Evolutionary conservation across 495 filamentous ascomycete species (phyloP).

Genomic region (Copromyces sp.): DNA sequence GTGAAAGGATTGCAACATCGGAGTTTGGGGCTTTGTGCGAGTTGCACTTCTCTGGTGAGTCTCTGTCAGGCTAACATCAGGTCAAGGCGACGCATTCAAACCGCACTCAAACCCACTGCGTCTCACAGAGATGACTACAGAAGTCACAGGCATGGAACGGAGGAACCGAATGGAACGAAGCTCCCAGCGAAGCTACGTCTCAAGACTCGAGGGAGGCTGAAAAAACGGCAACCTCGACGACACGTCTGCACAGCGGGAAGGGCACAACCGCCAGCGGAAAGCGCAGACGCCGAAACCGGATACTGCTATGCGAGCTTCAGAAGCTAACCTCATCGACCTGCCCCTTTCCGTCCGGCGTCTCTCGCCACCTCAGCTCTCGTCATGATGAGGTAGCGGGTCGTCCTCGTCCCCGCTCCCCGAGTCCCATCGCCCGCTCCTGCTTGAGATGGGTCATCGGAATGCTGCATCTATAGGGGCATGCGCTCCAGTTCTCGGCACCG

Average conservation of each 20-base stretch:
- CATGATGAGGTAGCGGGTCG: not conserved
- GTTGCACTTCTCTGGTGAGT: not conserved
- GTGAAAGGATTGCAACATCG: not conserved
- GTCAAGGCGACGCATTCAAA: not conserved
- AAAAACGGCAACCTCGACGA: not conserved
- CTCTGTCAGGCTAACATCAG: not conserved
- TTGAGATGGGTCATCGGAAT: not conserved
- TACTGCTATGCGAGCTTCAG: not conserved
- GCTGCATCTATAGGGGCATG: no score
- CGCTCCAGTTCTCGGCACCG: not conserved
- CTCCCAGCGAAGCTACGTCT: not conserved
- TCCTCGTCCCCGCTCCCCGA: not conserved
- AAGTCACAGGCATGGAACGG: not conserved
- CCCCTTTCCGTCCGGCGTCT: not conserved
- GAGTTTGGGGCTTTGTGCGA: not conserved
- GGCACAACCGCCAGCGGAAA: not conserved
- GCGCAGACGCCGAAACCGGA: not conserved
- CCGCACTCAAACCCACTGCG: not conserved
- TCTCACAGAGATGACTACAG: not conserved
- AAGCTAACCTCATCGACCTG: not conserved
- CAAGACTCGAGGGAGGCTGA: not conserved
- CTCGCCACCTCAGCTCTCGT: not conserved
- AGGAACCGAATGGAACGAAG: not conserved
- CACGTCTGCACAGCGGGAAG: not conserved
- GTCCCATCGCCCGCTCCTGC: not conserved